A percentile compares a stretch with the other conserved stretches of the same genome.
phyloP scores from a whole-genome alignment of 768 basidiomycete genomes.

The Agrocybe chaxingu region DNA sequence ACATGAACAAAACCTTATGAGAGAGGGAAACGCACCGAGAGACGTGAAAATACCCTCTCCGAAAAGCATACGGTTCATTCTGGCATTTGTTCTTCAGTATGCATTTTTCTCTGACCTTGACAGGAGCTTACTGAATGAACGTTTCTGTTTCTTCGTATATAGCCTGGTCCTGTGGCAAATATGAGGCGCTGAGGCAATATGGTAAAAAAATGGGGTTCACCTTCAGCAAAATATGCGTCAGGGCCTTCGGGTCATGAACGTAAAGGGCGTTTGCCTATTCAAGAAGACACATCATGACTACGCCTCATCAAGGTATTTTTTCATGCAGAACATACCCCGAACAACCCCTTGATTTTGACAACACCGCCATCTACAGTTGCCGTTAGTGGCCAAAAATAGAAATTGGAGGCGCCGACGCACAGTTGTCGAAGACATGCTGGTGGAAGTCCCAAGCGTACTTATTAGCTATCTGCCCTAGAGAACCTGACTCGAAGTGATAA shows the following conservation, averaged over 20 bases:
- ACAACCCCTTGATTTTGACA: constrained; percentile 25
- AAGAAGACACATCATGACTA: background rate
- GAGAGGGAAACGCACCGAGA: constrained; percentile 13
- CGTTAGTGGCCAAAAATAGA: background rate
- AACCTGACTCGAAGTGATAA: no score
- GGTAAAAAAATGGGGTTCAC: background rate
- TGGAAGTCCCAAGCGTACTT: no score
- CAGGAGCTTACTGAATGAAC: constrained; percentile 22
- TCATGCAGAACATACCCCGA: constrained; percentile 26
- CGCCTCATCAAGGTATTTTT: background rate
- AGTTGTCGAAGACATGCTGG: no score
- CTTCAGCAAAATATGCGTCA: constrained; percentile 45
- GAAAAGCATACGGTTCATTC: constrained; percentile 17
- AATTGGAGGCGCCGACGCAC: no score
- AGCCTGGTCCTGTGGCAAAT: constrained; percentile 23
- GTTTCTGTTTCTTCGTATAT: constrained; percentile 24
- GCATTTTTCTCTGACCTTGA: background rate
- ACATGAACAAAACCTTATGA: background rate
- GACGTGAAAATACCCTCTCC: constrained; percentile 22
- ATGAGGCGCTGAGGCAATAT: background rate
- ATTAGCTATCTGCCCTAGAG: no score
- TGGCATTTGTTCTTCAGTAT: background rate
- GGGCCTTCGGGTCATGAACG: constrained; percentile 41
- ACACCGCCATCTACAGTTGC: constrained; percentile 24
- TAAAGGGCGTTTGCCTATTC: constrained; percentile 30